These are phyloP conservation scores for Eucalyptus rudis DNA, from an alignment of 345 rosid species.

Conservation along the genomic window DNA sequence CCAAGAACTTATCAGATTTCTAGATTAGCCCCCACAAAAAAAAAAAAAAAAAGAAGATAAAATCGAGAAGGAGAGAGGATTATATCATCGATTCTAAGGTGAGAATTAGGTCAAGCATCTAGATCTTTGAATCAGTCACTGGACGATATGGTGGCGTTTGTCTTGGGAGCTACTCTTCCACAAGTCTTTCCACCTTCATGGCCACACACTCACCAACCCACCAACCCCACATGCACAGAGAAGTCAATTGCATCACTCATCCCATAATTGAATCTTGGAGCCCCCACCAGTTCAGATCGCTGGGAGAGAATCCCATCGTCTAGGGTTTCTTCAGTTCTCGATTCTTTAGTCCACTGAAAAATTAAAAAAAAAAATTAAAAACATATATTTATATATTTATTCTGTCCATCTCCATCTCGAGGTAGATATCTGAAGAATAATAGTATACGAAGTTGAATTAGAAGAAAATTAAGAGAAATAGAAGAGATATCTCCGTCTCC, in stretches of 20 bases:
- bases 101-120: not conserved
- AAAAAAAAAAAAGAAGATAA: too few species aligned
- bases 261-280: not conserved
- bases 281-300: not conserved
- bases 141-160: not conserved
- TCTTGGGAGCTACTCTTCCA: not conserved
- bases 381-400: not conserved
- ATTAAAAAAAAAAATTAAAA: accelerated
- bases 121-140: not conserved
- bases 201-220: not conserved
- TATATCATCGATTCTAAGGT: not conserved
- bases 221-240: not conserved
- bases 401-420: not conserved
- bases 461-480: not conserved
- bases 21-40: not conserved
- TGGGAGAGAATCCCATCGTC: not conserved
- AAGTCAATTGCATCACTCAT: not conserved
- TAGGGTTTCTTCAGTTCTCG: not conserved
- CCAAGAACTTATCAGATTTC: not conserved
- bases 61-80: not conserved
- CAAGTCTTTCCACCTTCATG: not conserved
- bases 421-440: not conserved
- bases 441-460: not conserved
- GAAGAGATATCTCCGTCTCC: not conserved
- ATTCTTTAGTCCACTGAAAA: not conserved